Evolutionary conservation across 208 protist species (phyloP), one percentile per base, ranked within the genome.

Genomic region (Leishmania tarentolae): DNA sequence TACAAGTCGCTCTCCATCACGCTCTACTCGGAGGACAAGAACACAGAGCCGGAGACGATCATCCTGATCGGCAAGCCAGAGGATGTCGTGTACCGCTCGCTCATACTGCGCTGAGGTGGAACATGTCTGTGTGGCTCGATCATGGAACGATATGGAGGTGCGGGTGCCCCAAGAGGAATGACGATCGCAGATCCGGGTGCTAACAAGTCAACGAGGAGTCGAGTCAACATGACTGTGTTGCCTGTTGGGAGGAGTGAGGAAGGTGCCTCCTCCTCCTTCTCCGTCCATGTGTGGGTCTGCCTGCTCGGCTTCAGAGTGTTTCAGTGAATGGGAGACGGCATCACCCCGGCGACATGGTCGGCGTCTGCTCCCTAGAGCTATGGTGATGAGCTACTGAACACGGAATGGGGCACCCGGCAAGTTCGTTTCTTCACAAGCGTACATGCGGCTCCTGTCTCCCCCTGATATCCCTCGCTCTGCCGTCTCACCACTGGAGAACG

Each of bases 51-150:
- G 7, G 89, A 96, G 79, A 96, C 90, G 13, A 87, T 97, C 76
- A 92, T 97, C 28, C 68, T 97, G 42, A 93, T 97, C 76, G 94
- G 94, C 9, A 87, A 87, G 56, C 94, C 94, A 44, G 94, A 97
- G 78, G 94, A 97, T 74, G 88, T 96, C 4, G 87, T 96, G 2
- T 92, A 96, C 75, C 81, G 81, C 69, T 88, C 87, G 1, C 83
- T 97, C 44, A 84, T 97, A 13, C 63, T 79, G 8, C 76, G 76
- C 47, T 79, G 56, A 78, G 42, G 69, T 72, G 68, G 13, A 72
- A 21, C 68, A 19, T 42, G 40, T 21, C 42, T 31, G 9, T 72
- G 37, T 11, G 40, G 7, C n/a, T 19, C 28, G 4, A 13, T 6
- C 2, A 37, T 0, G 19, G 47, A 44, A 40, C 17, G 73, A 42